phyloP scores from a whole-genome alignment of 2,329 filamentous ascomycete species.

The Botryotinia globosa region DNA sequence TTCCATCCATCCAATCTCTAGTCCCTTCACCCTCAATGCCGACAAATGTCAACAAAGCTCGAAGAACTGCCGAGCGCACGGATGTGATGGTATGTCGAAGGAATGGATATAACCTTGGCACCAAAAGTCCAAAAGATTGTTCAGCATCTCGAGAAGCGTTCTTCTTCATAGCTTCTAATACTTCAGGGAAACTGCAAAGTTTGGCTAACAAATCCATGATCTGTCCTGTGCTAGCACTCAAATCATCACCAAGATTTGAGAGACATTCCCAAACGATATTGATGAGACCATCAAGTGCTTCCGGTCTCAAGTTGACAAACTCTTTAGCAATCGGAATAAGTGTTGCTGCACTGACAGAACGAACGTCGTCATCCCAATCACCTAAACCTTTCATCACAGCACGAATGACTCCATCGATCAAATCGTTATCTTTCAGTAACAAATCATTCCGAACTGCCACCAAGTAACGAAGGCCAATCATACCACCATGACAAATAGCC shows the following conservation, averaged over 20 bases:
- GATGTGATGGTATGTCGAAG: constrained; percentile 95
- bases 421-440: constrained; percentile 73
- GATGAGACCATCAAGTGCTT: constrained; percentile 76
- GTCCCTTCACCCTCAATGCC: constrained; percentile 76
- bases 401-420: constrained; percentile 89
- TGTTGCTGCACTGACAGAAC: constrained; percentile 95
- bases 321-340: constrained; percentile 94
- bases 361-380: constrained; percentile 90
- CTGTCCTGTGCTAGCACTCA: constrained; percentile 94
- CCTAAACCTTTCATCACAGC: constrained; percentile 94
- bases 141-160: constrained; percentile 81
- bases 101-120: constrained; percentile 93
- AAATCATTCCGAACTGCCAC: constrained; percentile 94
- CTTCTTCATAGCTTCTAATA: constrained; percentile 87
- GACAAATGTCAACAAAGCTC: constrained; percentile 89
- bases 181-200: constrained; percentile 89
- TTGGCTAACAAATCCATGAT: constrained; percentile 98
- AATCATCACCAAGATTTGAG: constrained; percentile 92
- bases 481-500: constrained; percentile 96
- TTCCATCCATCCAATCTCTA: constrained; percentile 89
- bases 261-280: constrained; percentile 97
- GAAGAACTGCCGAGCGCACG: constrained; percentile 87
- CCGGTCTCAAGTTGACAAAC: constrained; percentile 80
- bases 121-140: constrained; percentile 86
- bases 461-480: constrained; percentile 93